Percentiles rank a stretch among this genome's conserved stretches.
phyloP scores from a whole-genome alignment of 208 protist genomes.

The Leishmania arabica region DNA sequence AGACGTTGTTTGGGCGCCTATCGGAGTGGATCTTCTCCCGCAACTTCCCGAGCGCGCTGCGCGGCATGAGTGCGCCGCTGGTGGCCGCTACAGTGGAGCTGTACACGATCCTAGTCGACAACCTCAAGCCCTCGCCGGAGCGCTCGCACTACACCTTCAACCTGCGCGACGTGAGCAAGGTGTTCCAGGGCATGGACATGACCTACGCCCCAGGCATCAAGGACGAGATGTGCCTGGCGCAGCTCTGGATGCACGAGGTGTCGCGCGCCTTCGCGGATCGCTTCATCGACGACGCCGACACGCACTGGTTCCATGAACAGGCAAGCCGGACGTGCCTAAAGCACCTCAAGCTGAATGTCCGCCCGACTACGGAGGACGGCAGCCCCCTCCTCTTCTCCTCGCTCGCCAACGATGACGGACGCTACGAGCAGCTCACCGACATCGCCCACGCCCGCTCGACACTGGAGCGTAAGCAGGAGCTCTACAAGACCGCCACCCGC shows the following conservation, averaged over 20 bases:
- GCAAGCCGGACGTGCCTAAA: slow-evolving; percentile 69
- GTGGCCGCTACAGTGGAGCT: slow-evolving; percentile 93
- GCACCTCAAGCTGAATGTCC: slow-evolving; percentile 75
- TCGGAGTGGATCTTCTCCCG: slow-evolving; percentile 91
- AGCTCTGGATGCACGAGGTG: slow-evolving; percentile 96
- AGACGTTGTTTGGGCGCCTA: slow-evolving; percentile 93
- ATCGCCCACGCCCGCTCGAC: slow-evolving; percentile 66
- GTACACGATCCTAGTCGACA: slow-evolving; percentile 91
- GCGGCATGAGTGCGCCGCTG: slow-evolving; percentile 46
- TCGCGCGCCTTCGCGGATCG: slow-evolving; percentile 96
- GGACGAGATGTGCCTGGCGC: slow-evolving; percentile 64
- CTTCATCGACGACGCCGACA: slow-evolving; percentile 93
- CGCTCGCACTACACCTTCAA: slow-evolving; percentile 99
- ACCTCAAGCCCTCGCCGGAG: slow-evolving; percentile 96
- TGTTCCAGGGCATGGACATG: slow-evolving; percentile 94
- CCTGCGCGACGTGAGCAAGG: slow-evolving; percentile 96
- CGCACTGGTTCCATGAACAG: slow-evolving; percentile 87
- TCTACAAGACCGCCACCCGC: slow-evolving; percentile 85
- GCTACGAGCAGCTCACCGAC: slow-evolving; percentile 91
- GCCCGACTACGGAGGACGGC: slow-evolving; percentile 33
- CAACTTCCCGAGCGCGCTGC: slow-evolving; percentile 65
- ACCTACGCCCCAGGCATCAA: slow-evolving; percentile 68
- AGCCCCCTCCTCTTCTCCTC: slow-evolving; percentile 75
- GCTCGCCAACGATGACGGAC: slow-evolving; percentile 83
- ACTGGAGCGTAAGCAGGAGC: slow-evolving; percentile 86